These are phyloP conservation scores for Pleurotus citrinopileatus DNA, from an alignment of 768 basidiomycete genomes.

Conservation along the genomic window DNA sequence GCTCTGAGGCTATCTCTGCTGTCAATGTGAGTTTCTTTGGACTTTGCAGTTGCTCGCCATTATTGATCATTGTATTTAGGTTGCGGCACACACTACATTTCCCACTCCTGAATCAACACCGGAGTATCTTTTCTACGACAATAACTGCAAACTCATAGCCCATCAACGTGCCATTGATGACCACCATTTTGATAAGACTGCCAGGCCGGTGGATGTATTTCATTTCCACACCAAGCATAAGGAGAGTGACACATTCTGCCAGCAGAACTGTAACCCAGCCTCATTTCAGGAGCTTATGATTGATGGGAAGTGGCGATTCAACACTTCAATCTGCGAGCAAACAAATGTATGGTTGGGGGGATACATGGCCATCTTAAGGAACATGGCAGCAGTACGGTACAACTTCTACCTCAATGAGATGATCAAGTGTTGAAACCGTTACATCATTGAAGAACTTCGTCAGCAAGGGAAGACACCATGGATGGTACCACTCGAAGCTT, in stretches of 20 bases:
- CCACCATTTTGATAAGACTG: conserved; percentile 11
- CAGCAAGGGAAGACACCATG: neutral
- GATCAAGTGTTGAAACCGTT: conserved; percentile 26
- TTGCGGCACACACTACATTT: conserved; percentile 12
- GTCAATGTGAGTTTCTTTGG: conserved; percentile 9
- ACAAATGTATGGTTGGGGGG: conserved; percentile 34
- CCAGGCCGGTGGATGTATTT: conserved; percentile 14
- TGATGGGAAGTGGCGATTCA: conserved; percentile 3
- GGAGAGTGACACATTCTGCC: conserved; percentile 13
- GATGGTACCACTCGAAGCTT: neutral
- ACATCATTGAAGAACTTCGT: conserved; percentile 12
- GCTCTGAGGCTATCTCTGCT: conserved; percentile 14
- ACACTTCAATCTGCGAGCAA: conserved; percentile 5
- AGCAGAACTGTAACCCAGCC: conserved; percentile 15
- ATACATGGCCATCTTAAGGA: conserved; percentile 28
- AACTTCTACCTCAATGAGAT: conserved; percentile 39
- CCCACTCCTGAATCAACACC: conserved; percentile 16
- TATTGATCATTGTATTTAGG: neutral
- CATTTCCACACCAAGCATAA: conserved; percentile 19
- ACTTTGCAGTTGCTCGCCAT: neutral
- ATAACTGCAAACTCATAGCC: conserved; percentile 20
- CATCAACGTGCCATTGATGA: conserved; percentile 15
- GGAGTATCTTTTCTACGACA: conserved; percentile 22
- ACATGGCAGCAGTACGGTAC: conserved; percentile 29
- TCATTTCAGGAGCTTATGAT: conserved; percentile 8